Base-by-base conservation (phyloP, 192 early-diverging fungal genomes). In the Coemansia erecta region DNA sequence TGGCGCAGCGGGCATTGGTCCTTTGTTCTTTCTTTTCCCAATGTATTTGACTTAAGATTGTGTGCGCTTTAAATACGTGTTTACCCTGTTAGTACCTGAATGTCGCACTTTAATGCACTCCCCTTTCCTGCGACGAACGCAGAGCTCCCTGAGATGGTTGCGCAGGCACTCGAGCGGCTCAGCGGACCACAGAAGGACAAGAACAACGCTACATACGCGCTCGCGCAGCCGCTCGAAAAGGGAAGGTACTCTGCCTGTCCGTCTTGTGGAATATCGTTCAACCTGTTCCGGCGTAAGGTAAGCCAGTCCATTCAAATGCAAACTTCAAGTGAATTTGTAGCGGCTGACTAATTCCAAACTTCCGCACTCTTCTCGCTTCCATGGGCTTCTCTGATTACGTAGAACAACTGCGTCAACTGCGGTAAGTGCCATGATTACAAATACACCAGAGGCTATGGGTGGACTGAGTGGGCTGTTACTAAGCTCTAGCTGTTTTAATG, bases 281-380 rank as follows among this genome's bases (percentile, higher is more conserved):
- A 70, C 14, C 33, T 80, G 9, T 74, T 80, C 22, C 71, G 77
- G 6, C 70, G 71, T 50, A 80, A 73, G 49, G 66, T 68, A 68
- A 24, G 56, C 42, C 4, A 26, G 26, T 26, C 26, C 4, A 52
- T 11, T 45, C 66, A 68, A 56, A 8, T 28, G 26, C 26, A 26
- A 26, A 26, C 26, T 3, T 3, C 1, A 26, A 3, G 26, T 26
- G 26, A 26, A 26, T 26, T 26, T 4, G 26, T 26, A 26, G 26
- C 26, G 1, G 26, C 26, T 26, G 26, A 26, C 26, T 26, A 26
- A 26, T 26, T 26, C 26, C 26, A 26, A 26, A 26, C 26, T 26
- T 26, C 26, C 26, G 26, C 26, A 3, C 26, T 26, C 26, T 4
- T 4, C 4, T 26, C 4, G 26, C 26, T 26, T 26, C 26, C 26